Evolutionary conservation across 495 filamentous ascomycete genomes (phyloP).

Genomic region (Talaromyces nanjingensis): DNA sequence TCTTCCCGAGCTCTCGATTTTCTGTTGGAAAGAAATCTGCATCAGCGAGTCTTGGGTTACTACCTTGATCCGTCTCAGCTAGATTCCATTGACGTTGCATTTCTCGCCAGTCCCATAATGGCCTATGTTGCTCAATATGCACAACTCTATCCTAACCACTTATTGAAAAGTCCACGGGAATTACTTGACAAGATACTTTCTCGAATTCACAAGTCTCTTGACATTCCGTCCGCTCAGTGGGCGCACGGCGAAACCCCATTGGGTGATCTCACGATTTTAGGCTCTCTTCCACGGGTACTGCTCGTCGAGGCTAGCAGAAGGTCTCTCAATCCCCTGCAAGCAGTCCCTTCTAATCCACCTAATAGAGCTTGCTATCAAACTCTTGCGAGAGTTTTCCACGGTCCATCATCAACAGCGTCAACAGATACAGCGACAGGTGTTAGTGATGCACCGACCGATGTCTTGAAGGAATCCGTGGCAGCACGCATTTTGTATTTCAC

Average conservation of each 20-base stretch:
- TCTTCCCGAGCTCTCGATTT: conserved; percentile 51
- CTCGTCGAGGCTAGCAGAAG: conserved; percentile 44
- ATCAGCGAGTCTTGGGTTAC: conserved; percentile 40
- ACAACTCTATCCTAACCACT: conserved; percentile 46
- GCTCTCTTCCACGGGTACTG: conserved; percentile 48
- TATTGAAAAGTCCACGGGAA: conserved; percentile 34
- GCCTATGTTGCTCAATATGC: conserved; percentile 53
- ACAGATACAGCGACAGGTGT: conserved; percentile 27
- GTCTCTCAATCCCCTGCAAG: conserved; percentile 37
- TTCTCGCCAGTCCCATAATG: conserved; percentile 47
- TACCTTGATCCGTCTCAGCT: conserved; percentile 46
- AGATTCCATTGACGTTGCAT: conserved; percentile 44
- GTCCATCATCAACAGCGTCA: conserved; percentile 28
- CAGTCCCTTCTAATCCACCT: conserved; percentile 42
- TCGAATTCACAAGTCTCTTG: conserved; percentile 37
- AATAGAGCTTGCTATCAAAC: conserved; percentile 48
- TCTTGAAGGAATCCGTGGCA: conserved; percentile 40
- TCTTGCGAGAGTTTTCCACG: conserved; percentile 49
- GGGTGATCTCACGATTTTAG: conserved; percentile 49
- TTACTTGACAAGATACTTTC: conserved; percentile 39
- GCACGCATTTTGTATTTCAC: conserved; percentile 52
- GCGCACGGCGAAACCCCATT: conserved; percentile 42
- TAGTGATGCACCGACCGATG: conserved; percentile 32
- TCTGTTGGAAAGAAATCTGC: conserved; percentile 43
- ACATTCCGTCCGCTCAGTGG: conserved; percentile 41